These are phyloP conservation scores for Penicillium olsonii DNA, from an alignment of 2,329 filamentous ascomycete species.

Conservation along the genomic window DNA sequence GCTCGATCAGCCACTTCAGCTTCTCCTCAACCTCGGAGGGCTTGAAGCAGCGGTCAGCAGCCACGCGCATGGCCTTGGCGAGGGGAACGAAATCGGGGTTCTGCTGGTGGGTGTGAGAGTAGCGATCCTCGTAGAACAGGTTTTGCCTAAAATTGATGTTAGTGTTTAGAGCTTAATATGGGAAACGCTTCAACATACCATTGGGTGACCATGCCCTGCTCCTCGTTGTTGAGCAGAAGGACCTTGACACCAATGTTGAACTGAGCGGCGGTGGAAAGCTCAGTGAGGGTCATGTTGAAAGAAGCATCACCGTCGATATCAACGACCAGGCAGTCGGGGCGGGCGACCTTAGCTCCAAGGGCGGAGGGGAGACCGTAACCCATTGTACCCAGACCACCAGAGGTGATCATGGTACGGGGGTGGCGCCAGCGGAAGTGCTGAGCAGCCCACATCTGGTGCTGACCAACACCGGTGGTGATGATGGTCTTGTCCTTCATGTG, in stretches of 20 bases:
- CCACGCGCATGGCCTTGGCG: constrained; percentile 85
- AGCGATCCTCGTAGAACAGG: constrained; percentile 94
- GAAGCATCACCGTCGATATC: constrained; percentile 99
- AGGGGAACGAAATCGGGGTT: constrained; percentile 98
- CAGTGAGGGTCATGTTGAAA: constrained; percentile 97
- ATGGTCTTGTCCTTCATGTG: constrained; percentile 79
- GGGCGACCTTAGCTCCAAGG: constrained; percentile 89
- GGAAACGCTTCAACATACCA: constrained; percentile 48
- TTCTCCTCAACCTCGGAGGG: constrained; percentile 75
- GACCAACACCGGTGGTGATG: constrained; percentile 91
- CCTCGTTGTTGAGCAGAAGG: constrained; percentile 92
- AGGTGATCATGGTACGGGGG: constrained; percentile 93
- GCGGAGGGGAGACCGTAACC: constrained; percentile 91
- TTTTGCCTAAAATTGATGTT: constrained; percentile 62
- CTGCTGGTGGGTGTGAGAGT: constrained; percentile 84
- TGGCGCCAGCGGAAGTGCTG: constrained; percentile 95
- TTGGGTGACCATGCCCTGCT: constrained; percentile 98
- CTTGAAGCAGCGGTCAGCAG: constrained; percentile 70
- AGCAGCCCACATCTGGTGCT: constrained; percentile 98
- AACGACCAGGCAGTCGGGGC: constrained; percentile 79
- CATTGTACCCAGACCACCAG: constrained; percentile 94
- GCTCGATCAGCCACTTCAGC: constrained; percentile 85
- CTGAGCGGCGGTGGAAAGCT: constrained; percentile 88
- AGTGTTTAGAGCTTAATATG: background rate
- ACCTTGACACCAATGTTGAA: constrained; percentile 97